These are phyloP conservation scores for Fusarium beomiforme DNA, from an alignment of 2,329 filamentous ascomycete genomes.

Conservation along the genomic window DNA sequence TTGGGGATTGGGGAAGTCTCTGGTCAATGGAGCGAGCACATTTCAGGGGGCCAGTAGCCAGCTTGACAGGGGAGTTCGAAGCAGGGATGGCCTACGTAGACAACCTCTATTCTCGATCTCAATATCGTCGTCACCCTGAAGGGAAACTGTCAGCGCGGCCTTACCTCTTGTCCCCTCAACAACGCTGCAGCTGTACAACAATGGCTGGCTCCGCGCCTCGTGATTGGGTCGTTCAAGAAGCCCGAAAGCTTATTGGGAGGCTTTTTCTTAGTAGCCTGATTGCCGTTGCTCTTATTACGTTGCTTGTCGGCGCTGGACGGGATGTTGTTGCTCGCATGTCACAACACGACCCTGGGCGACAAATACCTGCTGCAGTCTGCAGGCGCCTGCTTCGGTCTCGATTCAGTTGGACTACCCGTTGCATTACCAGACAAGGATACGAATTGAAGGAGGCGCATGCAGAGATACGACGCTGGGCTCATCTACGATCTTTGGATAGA, in stretches of 20 bases:
- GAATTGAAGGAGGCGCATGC: slow-evolving; percentile 6
- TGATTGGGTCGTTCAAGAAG: slow-evolving; percentile 9
- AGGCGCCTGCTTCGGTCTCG: slow-evolving; percentile 31
- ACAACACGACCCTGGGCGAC: slow-evolving; percentile 3
- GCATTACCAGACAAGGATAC: slow-evolving; percentile 19
- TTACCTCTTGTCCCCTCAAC: slow-evolving; percentile 14
- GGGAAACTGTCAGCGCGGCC: slow-evolving; percentile 7
- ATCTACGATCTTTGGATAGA: slow-evolving; percentile 18
- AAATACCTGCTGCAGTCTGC: slow-evolving; percentile 20
- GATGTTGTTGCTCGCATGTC: slow-evolving; percentile 1
- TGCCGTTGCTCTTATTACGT: slow-evolving; percentile 9
- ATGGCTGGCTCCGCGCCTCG: slow-evolving; percentile 1
- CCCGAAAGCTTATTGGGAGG: slow-evolving; percentile 3
- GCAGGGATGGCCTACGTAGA: slow-evolving; percentile 15
- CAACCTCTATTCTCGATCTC: slow-evolving; percentile 23
- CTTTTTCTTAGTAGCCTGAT: slow-evolving; percentile 9
- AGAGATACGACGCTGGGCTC: slow-evolving; percentile 3
- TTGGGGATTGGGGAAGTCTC: slow-evolving; percentile 16
- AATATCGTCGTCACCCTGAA: slow-evolving; percentile 21
- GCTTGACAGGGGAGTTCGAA: slow-evolving; percentile 20
- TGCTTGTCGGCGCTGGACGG: slow-evolving; percentile 5
- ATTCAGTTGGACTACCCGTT: slow-evolving; percentile 32
- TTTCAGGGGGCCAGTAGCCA: slow-evolving; percentile 14
- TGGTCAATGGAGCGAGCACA: slow-evolving; percentile 27
- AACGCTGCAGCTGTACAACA: not conserved